Base-by-base conservation (phyloP, 176 grass and related monocot species). In the Chrysopogon serrulatus region DNA sequence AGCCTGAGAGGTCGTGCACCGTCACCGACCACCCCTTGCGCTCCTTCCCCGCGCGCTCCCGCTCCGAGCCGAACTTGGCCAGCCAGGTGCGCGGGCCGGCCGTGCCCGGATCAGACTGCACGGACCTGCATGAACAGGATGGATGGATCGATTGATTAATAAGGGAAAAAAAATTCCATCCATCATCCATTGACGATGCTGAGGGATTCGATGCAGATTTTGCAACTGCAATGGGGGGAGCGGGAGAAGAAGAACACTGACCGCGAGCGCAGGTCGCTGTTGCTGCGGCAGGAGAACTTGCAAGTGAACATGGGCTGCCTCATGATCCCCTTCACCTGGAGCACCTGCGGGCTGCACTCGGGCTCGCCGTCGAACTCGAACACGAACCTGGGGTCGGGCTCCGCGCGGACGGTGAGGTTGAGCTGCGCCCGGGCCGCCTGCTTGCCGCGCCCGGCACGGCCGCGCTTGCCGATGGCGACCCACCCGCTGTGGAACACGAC, bases 281-380 rank as follows among this genome's bases (percentile, higher is more conserved):
- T 73, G 79, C 85, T 92, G 33, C 91, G 85, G 87, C 91, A 96
- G 42, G 89, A 89, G 89, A 99, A 96, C 73, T 85, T 92, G 92
- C 95, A 97, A 17, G 95, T 97, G 90, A 97, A 97, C 78, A 97
- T 83, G 74, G 92, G 92, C 81, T 94, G 92, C 61, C 60, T 83
- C 90, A 92, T 88, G 39, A 16, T 24, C 3, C 90, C 90, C 74
- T 87, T 83, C 61, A 97, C 89, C 90, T 97, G 95, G 4, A 94
- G 56, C 44, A 97, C 92, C 83, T 94, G 95, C 13, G 92, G 92
- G 81, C 90, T 92, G 41, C 92, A 91, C 78, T 97, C 90, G 0
- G 95, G 95, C 66, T 97, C 90, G 28, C 92, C 90, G 28, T 91
- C 95, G 54, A 94, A 97, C 86, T 97, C 81, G 76, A 97, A 94